phyloP scores from a whole-genome alignment of 2,329 filamentous ascomycete species.

The Trichothecium roseum region DNA sequence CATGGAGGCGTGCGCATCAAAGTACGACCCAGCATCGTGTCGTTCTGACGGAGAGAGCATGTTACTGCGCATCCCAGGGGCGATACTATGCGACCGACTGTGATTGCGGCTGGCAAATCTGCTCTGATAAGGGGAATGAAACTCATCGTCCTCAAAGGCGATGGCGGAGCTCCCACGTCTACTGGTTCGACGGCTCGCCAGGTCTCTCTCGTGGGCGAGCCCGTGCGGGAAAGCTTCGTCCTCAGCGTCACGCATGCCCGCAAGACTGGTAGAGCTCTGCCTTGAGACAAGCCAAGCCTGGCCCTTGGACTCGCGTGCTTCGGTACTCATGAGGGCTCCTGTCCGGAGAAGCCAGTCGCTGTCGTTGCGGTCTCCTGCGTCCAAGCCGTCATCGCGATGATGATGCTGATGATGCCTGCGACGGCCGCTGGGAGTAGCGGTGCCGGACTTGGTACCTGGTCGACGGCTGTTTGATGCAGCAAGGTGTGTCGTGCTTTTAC shows the following conservation, averaged over 20 bases:
- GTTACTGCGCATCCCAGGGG: conserved; percentile 21
- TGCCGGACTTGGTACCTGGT: conserved; percentile 8
- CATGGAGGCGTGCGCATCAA: conserved; percentile 24
- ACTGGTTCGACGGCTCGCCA: conserved; percentile 35
- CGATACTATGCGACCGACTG: conserved; percentile 23
- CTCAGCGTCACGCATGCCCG: conserved; percentile 37
- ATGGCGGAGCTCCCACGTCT: conserved; percentile 33
- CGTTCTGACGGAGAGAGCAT: conserved; percentile 34
- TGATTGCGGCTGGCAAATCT: conserved; percentile 37
- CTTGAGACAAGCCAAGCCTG: conserved; percentile 59
- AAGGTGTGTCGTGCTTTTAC: conserved; percentile 53
- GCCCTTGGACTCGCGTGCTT: conserved; percentile 56
- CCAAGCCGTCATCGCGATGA: conserved; percentile 16
- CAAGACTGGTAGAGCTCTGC: conserved; percentile 53
- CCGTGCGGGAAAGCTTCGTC: conserved; percentile 43
- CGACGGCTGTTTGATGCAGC: conserved; percentile 10
- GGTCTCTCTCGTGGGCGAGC: conserved; percentile 38
- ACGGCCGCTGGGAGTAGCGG: conserved; percentile 12
- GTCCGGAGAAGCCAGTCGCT: conserved; percentile 57
- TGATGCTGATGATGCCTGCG: conserved; percentile 1
- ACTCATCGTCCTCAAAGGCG: conserved; percentile 22
- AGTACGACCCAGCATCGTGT: conserved; percentile 32
- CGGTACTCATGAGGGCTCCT: conserved; percentile 50
- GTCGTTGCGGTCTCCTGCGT: conserved; percentile 30
- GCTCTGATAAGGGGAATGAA: conserved; percentile 27